Conservation (phyloP, 352 stramenopile species). For the Plasmopara viticola region DNA sequence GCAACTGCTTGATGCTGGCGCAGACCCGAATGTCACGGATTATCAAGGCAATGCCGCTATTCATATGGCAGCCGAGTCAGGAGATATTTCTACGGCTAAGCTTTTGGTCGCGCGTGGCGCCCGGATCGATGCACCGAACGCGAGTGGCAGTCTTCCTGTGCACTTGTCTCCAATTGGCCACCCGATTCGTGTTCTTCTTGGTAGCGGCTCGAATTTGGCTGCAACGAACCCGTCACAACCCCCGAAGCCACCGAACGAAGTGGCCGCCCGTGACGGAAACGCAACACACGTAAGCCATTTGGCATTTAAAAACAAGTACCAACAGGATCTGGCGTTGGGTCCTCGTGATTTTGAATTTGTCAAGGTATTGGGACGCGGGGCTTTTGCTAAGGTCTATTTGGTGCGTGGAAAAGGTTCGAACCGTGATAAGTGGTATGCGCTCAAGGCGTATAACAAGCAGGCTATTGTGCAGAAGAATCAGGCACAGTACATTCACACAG, state of each 20-base stretch:
- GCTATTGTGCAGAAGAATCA: constrained; percentile 87
- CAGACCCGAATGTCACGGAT: constrained; percentile 74
- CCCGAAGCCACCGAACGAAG: constrained; percentile 46
- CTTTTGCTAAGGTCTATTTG: constrained; percentile 82
- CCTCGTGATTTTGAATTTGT: constrained; percentile 85
- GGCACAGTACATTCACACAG: constrained; percentile 82
- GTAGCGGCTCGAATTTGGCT: constrained; percentile 58
- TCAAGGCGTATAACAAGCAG: constrained; percentile 87
- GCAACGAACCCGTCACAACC: constrained; percentile 67
- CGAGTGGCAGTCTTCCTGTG: constrained; percentile 71
- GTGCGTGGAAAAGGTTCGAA: constrained; percentile 80
- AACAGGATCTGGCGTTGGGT: constrained; percentile 72
- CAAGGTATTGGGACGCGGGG: constrained; percentile 74
- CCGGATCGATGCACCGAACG: constrained; percentile 68
- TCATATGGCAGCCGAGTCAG: constrained; percentile 71
- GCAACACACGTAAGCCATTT: constrained; percentile 74
- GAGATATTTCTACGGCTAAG: constrained; percentile 76
- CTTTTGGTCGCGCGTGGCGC: constrained; percentile 65
- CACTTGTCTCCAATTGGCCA: constrained; percentile 83
- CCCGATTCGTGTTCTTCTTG: constrained; percentile 75
- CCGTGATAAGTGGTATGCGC: constrained; percentile 79
- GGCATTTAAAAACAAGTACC: constrained; percentile 88
- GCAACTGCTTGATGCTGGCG: constrained; percentile 59
- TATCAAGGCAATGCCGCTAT: constrained; percentile 80
- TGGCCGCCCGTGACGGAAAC: constrained; percentile 39